Evolutionary conservation across 257 asterid species (phyloP).

Genomic region (Parsonsia alboflavescens): DNA sequence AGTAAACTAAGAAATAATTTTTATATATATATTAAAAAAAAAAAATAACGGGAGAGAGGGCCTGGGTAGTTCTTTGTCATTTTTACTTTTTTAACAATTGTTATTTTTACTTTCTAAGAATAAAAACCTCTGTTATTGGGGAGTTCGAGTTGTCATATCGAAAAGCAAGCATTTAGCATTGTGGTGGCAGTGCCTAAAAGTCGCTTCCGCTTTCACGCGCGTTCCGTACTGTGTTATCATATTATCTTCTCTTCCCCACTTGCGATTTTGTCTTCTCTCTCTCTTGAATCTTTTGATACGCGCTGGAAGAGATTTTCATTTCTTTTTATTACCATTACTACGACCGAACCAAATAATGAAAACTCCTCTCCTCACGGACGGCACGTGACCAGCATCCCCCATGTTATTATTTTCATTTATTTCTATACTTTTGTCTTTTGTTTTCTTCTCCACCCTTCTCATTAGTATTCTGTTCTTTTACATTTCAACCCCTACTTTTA

Average conservation of each 20-base stretch:
- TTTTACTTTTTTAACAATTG: too few relatives aligned
- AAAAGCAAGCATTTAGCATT: background rate
- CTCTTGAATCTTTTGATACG: background rate
- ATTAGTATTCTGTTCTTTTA: too few relatives aligned
- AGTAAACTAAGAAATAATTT: too few relatives aligned
- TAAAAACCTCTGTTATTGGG: background rate
- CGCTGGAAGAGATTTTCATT: background rate
- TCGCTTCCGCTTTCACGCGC: slow-evolving; percentile 25
- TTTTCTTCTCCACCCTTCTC: too few relatives aligned
- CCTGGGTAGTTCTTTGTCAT: too few relatives aligned
- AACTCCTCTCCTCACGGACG: slow-evolving; percentile 11
- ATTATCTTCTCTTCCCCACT: background rate
- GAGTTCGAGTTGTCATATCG: slow-evolving; percentile 19
- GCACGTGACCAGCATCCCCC: slow-evolving; percentile 21
- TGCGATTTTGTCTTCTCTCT: slow-evolving; percentile 8
- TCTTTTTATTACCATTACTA: too few relatives aligned
- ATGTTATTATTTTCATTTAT: background rate
- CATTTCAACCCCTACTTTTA: too few relatives aligned
- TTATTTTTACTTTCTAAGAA: too few relatives aligned
- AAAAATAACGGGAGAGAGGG: too few relatives aligned
- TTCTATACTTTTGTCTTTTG: background rate
- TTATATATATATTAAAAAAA: too few relatives aligned
- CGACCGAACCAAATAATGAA: background rate
- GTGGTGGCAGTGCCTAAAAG: background rate
- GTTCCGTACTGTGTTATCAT: slow-evolving; percentile 16